A percentile compares a stretch with the other conserved stretches of the same genome.
Conservation (phyloP, 805 yeast genomes). For the Saturnispora kantuleensis region DNA sequence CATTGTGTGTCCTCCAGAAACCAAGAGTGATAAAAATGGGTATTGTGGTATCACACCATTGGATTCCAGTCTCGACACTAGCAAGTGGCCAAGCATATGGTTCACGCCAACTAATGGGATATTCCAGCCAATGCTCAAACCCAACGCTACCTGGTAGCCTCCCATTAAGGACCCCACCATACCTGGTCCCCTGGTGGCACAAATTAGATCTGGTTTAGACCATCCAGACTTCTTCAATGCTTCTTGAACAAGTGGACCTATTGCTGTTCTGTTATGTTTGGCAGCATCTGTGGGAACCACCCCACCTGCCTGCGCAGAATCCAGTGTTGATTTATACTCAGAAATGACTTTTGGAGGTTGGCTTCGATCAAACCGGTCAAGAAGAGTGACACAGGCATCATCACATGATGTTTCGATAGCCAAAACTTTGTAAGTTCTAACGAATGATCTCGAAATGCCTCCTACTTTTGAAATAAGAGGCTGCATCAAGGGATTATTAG, state of each 20-base stretch:
- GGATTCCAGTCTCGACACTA: slow-evolving; percentile 47
- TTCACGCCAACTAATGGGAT: slow-evolving; percentile 83
- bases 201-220: slow-evolving; percentile 55
- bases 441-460: neutral
- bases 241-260: slow-evolving; percentile 42
- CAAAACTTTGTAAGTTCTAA: slow-evolving; percentile 46
- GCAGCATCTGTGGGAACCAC: slow-evolving; percentile 82
- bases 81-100: slow-evolving; percentile 90
- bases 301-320: slow-evolving; percentile 66
- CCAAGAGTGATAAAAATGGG: slow-evolving; percentile 70
- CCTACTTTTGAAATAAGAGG: neutral
- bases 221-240: slow-evolving; percentile 33
- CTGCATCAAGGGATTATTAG: too few species aligned
- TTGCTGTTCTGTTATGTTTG: slow-evolving; percentile 55
- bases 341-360: slow-evolving; percentile 41
- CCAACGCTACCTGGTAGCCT: slow-evolving; percentile 79
- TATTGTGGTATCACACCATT: slow-evolving; percentile 37
- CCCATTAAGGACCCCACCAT: slow-evolving; percentile 83
- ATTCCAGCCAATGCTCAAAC: slow-evolving; percentile 68
- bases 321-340: slow-evolving; percentile 55
- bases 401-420: slow-evolving; percentile 94
- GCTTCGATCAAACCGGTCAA: slow-evolving; percentile 36
- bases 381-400: slow-evolving; percentile 80
- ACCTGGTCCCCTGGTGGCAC: slow-evolving; percentile 95
- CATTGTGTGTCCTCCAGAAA: slow-evolving; percentile 94